phyloP scores from a whole-genome alignment of 495 filamentous ascomycete genomes.

The Corynascus novoguineensis region DNA sequence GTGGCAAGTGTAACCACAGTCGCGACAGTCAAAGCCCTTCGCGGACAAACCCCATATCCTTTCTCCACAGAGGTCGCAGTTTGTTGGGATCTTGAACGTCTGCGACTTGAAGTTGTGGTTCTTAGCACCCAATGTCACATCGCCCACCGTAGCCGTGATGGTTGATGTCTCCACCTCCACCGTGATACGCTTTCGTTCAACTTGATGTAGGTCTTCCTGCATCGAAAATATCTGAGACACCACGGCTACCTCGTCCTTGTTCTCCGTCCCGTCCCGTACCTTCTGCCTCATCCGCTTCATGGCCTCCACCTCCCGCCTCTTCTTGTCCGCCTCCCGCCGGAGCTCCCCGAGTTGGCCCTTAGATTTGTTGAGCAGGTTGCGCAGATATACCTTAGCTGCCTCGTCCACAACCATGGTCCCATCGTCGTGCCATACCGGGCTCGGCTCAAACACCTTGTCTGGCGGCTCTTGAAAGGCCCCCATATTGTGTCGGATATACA shows the following conservation, averaged over 20 bases:
- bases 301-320: slow-evolving; percentile 73
- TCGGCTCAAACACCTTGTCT: slow-evolving; percentile 85
- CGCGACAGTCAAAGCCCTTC: slow-evolving; percentile 90
- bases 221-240: slow-evolving; percentile 68
- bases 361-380: slow-evolving; percentile 86
- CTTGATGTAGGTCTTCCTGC: slow-evolving; percentile 78
- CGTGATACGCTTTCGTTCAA: slow-evolving; percentile 78
- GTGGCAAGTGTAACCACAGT: slow-evolving; percentile 97
- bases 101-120: slow-evolving; percentile 96
- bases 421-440: slow-evolving; percentile 96
- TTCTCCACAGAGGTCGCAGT: slow-evolving; percentile 94
- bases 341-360: slow-evolving; percentile 74
- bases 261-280: slow-evolving; percentile 75
- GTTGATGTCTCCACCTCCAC: slow-evolving; percentile 89
- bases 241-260: slow-evolving; percentile 74
- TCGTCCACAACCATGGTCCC: slow-evolving; percentile 77
- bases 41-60: slow-evolving; percentile 94
- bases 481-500: slow-evolving; percentile 93
- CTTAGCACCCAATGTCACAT: slow-evolving; percentile 82
- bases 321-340: slow-evolving; percentile 74
- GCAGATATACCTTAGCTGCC: slow-evolving; percentile 77
- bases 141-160: slow-evolving; percentile 79
- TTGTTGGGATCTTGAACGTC: slow-evolving; percentile 97
- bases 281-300: slow-evolving; percentile 64
- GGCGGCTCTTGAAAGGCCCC: slow-evolving; percentile 72